These are phyloP conservation scores for Asparagopsis taxiformis DNA, from an alignment of 31 red algal genomes.

Conservation along the genomic window DNA sequence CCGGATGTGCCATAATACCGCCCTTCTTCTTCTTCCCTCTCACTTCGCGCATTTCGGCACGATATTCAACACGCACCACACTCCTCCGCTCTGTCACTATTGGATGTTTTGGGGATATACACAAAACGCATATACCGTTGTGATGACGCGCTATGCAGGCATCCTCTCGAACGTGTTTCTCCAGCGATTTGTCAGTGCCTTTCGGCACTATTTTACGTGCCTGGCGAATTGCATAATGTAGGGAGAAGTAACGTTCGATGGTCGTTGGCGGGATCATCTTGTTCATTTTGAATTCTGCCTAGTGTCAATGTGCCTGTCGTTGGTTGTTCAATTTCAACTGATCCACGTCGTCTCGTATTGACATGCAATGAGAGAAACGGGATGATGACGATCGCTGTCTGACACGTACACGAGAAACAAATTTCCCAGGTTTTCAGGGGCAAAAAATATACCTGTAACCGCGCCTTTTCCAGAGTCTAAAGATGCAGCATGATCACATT, in stretches of 20 bases:
- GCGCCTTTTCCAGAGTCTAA: too few species aligned
- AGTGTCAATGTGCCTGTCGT: neutral
- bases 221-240: slow-evolving; percentile 35
- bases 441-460: too few species aligned
- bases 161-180: slow-evolving; percentile 44
- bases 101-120: slow-evolving; percentile 63
- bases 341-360: too few species aligned
- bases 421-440: too few species aligned
- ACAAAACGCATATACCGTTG: slow-evolving; percentile 74
- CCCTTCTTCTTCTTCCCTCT: slow-evolving; percentile 77
- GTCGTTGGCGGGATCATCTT: slow-evolving; percentile 28
- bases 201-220: slow-evolving; percentile 15
- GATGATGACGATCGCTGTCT: too few species aligned
- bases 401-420: too few species aligned
- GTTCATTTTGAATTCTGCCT: neutral
- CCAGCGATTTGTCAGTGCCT: neutral
- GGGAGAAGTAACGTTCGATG: slow-evolving; percentile 59
- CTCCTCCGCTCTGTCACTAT: slow-evolving; percentile 12
- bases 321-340: too few species aligned
- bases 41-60: slow-evolving; percentile 47
- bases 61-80: slow-evolving; percentile 47
- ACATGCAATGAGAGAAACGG: too few species aligned
- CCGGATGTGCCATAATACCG: slow-evolving; percentile 54
- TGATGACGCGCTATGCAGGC: slow-evolving; percentile 69
- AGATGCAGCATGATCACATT: too few species aligned